Conservation (phyloP, 192 early-diverging fungal genomes). For the Martensiomyces pterosporus region DNA sequence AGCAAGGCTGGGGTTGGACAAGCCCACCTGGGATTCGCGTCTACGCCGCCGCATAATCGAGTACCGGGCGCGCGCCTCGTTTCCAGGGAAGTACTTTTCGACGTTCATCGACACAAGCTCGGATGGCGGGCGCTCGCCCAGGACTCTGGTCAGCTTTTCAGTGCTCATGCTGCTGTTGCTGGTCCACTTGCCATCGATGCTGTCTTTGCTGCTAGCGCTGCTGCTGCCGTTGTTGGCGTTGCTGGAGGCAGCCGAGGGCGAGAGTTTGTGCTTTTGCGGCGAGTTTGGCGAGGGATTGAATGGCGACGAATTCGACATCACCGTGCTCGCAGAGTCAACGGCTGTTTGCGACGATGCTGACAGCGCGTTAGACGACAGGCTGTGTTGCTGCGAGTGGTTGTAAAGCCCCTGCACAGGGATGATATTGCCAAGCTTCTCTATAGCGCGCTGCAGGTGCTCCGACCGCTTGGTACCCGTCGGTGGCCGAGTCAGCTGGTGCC, state of each 20-base stretch:
- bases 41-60: slow-evolving; percentile 46
- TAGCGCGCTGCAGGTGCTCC: slow-evolving; percentile 40
- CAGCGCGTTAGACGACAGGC: slow-evolving; percentile 5
- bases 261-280: background rate
- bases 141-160: slow-evolving; percentile 69
- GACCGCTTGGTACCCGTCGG: slow-evolving; percentile 36
- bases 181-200: slow-evolving; percentile 10
- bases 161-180: slow-evolving; percentile 40
- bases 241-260: background rate
- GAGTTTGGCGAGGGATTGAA: background rate
- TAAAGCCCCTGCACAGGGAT: slow-evolving; percentile 7
- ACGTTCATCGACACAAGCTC: slow-evolving; percentile 91
- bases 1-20: too few relatives aligned
- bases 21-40: slow-evolving; percentile 30
- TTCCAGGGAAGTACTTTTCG: slow-evolving; percentile 86
- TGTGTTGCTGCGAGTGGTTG: background rate
- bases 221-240: background rate
- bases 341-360: slow-evolving; percentile 4
- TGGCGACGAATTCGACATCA: background rate
- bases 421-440: slow-evolving; percentile 41
- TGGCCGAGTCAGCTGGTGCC: slow-evolving; percentile 55
- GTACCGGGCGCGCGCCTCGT: slow-evolving; percentile 50
- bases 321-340: background rate
- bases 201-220: slow-evolving; percentile 13
- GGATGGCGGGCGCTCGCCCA: slow-evolving; percentile 92